These are phyloP conservation scores for Pythium scleroteichum DNA, from an alignment of 352 stramenopile genomes.

Conservation along the genomic window DNA sequence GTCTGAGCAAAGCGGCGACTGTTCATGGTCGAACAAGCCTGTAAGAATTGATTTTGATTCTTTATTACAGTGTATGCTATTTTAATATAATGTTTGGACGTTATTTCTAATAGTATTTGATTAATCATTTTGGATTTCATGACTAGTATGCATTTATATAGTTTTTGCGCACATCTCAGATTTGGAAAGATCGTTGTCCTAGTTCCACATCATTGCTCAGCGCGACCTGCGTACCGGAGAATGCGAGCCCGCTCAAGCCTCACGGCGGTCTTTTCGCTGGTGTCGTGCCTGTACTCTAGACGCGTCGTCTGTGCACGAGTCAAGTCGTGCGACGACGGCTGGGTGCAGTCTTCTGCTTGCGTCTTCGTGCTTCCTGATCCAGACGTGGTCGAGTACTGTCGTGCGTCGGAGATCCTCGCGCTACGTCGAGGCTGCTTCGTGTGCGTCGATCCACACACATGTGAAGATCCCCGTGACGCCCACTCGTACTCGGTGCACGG, in stretches of 20 bases:
- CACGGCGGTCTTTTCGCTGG: constrained; percentile 2
- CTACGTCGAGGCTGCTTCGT: constrained; percentile 48
- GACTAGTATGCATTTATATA: constrained; percentile 7
- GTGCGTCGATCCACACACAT: constrained; percentile 44
- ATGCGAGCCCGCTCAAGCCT: not conserved
- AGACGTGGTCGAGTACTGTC: constrained; percentile 27
- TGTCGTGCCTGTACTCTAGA: not conserved
- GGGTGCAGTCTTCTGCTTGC: constrained; percentile 7
- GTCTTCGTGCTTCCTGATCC: constrained; percentile 20
- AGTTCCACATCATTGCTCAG: not conserved
- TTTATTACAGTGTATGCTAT: constrained; percentile 1
- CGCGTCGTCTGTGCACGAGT: constrained; percentile 9
- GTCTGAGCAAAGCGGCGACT: too few species aligned
- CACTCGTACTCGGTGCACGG: too few species aligned
- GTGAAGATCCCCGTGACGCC: constrained; percentile 3
- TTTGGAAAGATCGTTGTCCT: constrained; percentile 26
- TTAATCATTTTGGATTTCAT: too few species aligned
- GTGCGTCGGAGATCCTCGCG: constrained; percentile 34
- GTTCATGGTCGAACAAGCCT: not conserved
- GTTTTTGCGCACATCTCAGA: constrained; percentile 19
- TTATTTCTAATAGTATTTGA: not conserved
- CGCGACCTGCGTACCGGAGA: not conserved
- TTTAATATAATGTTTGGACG: too few species aligned
- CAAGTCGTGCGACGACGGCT: constrained; percentile 42
- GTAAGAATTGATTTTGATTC: not conserved